phyloP scores from a whole-genome alignment of 2,329 filamentous ascomycete species.

The Coleophoma crateriformis region DNA sequence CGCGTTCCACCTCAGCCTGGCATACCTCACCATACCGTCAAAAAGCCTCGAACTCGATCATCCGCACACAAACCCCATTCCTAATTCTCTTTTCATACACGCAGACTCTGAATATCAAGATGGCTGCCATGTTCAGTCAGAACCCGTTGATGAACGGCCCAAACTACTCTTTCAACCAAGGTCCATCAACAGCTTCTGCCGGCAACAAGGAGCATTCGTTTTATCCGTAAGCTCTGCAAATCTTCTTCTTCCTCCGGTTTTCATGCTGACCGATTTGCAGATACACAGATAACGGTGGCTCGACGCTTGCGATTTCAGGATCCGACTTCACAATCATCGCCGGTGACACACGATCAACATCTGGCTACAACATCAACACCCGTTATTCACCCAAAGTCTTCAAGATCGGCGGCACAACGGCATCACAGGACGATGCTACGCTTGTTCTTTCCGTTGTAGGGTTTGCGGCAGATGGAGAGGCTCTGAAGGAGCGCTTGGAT shows the following conservation, averaged over 20 bases:
- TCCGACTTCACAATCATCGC: slow-evolving; percentile 94
- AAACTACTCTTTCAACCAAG: slow-evolving; percentile 63
- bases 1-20: slow-evolving; percentile 9
- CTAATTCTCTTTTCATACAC: not conserved
- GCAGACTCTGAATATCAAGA: slow-evolving; percentile 27
- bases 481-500: slow-evolving; percentile 89
- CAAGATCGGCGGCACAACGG: slow-evolving; percentile 87
- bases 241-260: not conserved
- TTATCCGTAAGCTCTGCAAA: slow-evolving; percentile 68
- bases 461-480: slow-evolving; percentile 91
- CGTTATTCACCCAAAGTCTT: slow-evolving; percentile 94
- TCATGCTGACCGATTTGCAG: slow-evolving; percentile 36
- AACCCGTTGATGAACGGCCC: slow-evolving; percentile 64
- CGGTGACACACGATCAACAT: slow-evolving; percentile 92
- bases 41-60: not conserved
- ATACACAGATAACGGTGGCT: slow-evolving; percentile 97
- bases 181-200: slow-evolving; percentile 46
- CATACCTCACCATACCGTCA: slow-evolving; percentile 3
- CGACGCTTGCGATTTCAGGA: slow-evolving; percentile 90
- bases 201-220: slow-evolving; percentile 73
- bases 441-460: slow-evolving; percentile 92
- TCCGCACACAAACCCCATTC: not conserved
- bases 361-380: slow-evolving; percentile 98
- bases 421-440: slow-evolving; percentile 76
- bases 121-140: slow-evolving; percentile 65